Base-by-base conservation (phyloP, 768 basidiomycete species). In the Crepidotus variabilis region DNA sequence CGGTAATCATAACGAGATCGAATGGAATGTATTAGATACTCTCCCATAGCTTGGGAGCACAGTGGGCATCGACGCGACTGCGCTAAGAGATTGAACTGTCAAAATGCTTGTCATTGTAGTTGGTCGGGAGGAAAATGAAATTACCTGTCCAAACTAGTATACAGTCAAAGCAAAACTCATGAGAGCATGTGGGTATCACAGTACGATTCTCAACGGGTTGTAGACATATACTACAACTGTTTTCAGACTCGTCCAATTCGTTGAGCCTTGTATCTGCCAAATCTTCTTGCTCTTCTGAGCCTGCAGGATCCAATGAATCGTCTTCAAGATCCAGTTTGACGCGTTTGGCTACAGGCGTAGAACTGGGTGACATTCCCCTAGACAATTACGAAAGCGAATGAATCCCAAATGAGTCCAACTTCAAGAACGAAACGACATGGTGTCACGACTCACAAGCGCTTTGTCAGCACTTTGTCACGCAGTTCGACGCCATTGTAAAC, bases 91-190 rank as follows among this genome's bases (percentile, higher is more conserved):
- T 54, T 45, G 34, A 23, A 7, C 36, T 18, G 7, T 59, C 36
- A 48, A 18, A 53, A 43, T 22, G 22, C 18, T 28, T n/a, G 32
- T 22, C 9, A 47, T 9, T 20, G n/a, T 16, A 28, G n/a, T 1
- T 22, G 2, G 10, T n/a, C 48, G 6, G 18, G 51, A 6, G 33
- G 47, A 23, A 21, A 47, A 46, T 13, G 23, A n/a, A 72, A 80
- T 61, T 57, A 90, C 90, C 87, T 52, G 89, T 82, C 94, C 94
- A 96, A 1, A 94, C 72, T 48, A 88, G 74, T 21, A 97, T 78
- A 68, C 94, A 98, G 55, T 92, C 90, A 61, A 96, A 96, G 65
- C 94, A 98, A 65, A 95, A 95, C 65, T 91, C 89, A 75, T 98
- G 94, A 1, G 91, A 89, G 69, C 94, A 97, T 7, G 76, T 79